Evolutionary conservation across 1,284 basidiomycete genomes (phyloP), one percentile per base, ranked within the genome.

Genomic region (Lignosus rhinocerotis): DNA sequence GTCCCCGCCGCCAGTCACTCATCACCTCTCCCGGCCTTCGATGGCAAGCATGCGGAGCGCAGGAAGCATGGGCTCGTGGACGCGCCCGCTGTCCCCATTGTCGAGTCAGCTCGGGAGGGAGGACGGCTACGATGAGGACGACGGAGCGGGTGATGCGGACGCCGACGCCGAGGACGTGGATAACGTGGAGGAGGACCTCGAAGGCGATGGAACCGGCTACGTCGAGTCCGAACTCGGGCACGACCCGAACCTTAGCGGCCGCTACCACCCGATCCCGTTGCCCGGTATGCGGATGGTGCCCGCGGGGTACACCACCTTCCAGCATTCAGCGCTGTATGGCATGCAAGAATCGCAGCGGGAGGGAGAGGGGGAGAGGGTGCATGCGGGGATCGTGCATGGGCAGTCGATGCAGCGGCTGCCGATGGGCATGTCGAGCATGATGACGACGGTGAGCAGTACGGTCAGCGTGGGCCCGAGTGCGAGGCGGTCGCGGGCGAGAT

Each of bases 401-500:
- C 56, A 60, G 57, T 54, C 44, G 32, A 49, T 64, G 48, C 61
- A 62, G 56, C 51, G 62, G 42, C 50, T 61, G 44, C 61, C 61
- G 21, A 53, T 67, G 51, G 61, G 67, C 25, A 56, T 65, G 56
- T 60, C 66, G 30, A 64, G 66, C 63, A 58, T 62, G 51, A 66
- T 70, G 64, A 60, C 65, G 33, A 68, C 63, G 8, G 66, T 69
- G 52, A 69, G 66, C 32, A 70, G 69, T 59, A 66, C 64, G 32
- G 67, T 68, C 14, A 65, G 60, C 55, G 66, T 65, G 38, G 86
- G 83, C 30, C 53, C 49, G 32, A 56, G 51, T 25, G 42, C 52
- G 30, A 16, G 49, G 33, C 21, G 44, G 14, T 19, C 34, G 17
- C 49, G 53, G 34, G 51, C 38, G 50, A 19, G 50, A 39, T 51